Evolutionary conservation across 208 protist species (phyloP).

Genomic region (Polymyxa betae): DNA sequence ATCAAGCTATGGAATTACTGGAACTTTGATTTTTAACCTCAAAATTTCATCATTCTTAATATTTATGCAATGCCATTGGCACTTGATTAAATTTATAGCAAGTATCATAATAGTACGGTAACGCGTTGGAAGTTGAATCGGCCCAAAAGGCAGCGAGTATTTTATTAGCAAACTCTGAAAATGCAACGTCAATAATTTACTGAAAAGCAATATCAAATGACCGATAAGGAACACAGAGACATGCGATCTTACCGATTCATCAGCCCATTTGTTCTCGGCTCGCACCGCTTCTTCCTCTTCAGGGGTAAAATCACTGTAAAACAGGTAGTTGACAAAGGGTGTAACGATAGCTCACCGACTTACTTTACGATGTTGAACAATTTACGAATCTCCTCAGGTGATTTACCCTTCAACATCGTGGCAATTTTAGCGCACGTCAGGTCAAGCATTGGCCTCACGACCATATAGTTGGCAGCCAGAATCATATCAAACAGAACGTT

Average conservation of each 20-base stretch:
- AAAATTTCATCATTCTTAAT: too few relatives aligned
- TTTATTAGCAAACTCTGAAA: too few relatives aligned
- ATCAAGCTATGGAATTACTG: too few relatives aligned
- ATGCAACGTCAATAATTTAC: too few relatives aligned
- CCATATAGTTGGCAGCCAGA: conserved; percentile 69
- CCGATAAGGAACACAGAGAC: too few relatives aligned
- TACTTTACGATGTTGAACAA: conserved; percentile 61
- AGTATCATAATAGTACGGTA: too few relatives aligned
- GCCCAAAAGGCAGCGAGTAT: too few relatives aligned
- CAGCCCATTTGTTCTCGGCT: conserved; percentile 62
- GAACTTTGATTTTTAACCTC: too few relatives aligned
- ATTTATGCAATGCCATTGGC: too few relatives aligned
- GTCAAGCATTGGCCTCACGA: conserved; percentile 67
- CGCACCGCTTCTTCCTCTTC: conserved; percentile 62
- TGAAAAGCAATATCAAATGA: too few relatives aligned
- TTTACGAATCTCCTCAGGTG: conserved; percentile 59
- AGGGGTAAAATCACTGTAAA: conserved; percentile 45
- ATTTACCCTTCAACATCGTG: conserved; percentile 68
- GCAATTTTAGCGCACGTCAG: conserved; percentile 69
- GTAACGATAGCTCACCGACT: neutral
- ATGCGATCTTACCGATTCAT: conserved; percentile 54
- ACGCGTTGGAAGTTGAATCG: too few relatives aligned
- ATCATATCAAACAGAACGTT: conserved; percentile 65
- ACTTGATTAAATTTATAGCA: too few relatives aligned
- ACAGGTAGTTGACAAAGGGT: neutral